phyloP scores from a whole-genome alignment of 495 filamentous ascomycete genomes.

The Neurospora sp. region DNA sequence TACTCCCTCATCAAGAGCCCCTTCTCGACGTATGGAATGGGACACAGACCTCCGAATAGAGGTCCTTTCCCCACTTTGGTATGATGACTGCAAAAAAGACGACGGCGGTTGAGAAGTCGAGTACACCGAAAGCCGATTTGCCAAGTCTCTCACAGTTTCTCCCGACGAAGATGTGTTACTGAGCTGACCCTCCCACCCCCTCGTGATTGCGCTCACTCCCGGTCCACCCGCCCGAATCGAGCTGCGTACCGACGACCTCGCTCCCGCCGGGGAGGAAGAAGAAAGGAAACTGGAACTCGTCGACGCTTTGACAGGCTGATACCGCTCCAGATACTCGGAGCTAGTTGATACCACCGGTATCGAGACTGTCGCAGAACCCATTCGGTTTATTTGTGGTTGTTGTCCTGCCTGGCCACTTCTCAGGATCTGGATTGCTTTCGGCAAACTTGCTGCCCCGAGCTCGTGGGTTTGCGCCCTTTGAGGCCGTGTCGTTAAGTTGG shows the following conservation, averaged over 20 bases:
- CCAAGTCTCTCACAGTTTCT: background rate
- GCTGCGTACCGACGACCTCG: background rate
- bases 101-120: background rate
- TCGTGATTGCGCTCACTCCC: background rate
- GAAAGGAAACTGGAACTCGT: background rate
- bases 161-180: background rate
- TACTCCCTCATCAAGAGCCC: background rate
- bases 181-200: background rate
- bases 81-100: background rate
- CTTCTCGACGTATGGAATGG: background rate
- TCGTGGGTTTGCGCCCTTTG: background rate
- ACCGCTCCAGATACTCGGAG: slow-evolving; percentile 7
- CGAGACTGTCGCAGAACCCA: background rate
- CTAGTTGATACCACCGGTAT: background rate
- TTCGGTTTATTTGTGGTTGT: background rate
- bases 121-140: background rate
- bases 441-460: background rate
- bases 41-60: background rate
- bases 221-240: background rate
- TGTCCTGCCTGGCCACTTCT: background rate
- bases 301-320: background rate
- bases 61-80: background rate
- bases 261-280: background rate
- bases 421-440: background rate
- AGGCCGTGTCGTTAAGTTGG: background rate